Evolutionary conservation across 768 basidiomycete species (phyloP), one percentile per base, ranked within the genome.

Genomic region (Podaxis sp.): DNA sequence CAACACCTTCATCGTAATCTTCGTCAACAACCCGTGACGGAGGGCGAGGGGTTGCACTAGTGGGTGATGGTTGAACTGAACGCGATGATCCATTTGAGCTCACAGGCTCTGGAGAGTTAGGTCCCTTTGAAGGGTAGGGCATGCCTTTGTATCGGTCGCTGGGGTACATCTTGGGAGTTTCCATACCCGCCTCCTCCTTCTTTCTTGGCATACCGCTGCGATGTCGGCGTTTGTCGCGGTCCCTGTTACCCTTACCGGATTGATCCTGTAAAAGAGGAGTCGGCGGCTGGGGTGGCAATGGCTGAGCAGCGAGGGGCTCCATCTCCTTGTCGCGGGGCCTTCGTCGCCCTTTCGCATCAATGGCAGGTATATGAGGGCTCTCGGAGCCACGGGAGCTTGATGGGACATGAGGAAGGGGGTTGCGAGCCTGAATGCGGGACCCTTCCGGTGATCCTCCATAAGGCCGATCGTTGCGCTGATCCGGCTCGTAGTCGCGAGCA

Each of bases 1-100:
- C 90, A 23, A 89, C 90, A 25, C 78, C 79, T 71, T 95, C 95
- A 66, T 98, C 95, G 66, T 97, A 97, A 66, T 97, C 91, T 65
- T 98, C 95, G 67, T 97, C 93, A 16, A 95, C 82, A 1, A 83
- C 75, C 5, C 95, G 81, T 10, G 85, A 77, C 5, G 88, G 86
- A 16, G 85, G 82, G 38, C 83, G 74, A 55, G 85, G 81, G 5
- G 81, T 79, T 18, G 78, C 81, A 60, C 80, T 83, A 1, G 83
- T 90, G 1, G 90, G 89, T 32, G 87, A 90, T 1, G 88, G 89
- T 65, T 89, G 89, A 42, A 86, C 76, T 1, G 88, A 90, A 28
- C 88, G 76, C 40, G 83, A 82, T 1, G 85, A 84, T 1, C 82
- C 82, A 25, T 86, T 86, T 82, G 89, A 90, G 69, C 88, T 89